These are phyloP conservation scores for Euphorbia pulcherrima DNA, from an alignment of 345 rosid species.

Conservation along the genomic window DNA sequence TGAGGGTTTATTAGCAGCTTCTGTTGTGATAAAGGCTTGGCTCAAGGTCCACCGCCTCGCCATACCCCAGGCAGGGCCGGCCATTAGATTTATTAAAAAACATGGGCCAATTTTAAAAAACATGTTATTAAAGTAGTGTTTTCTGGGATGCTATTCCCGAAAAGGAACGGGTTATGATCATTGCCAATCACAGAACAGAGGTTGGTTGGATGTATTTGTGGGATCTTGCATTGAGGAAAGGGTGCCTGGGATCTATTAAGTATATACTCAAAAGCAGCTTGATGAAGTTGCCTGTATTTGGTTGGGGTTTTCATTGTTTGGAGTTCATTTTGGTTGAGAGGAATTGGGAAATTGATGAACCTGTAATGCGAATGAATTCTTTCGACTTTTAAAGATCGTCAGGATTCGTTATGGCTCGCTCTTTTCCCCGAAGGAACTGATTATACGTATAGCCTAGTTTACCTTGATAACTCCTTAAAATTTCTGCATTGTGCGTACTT, in stretches of 20 bases:
- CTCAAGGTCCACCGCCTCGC: no score
- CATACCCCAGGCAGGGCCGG: no score
- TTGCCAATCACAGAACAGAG: constrained; percentile 86
- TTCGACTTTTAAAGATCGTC: constrained; percentile 60
- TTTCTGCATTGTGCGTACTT: constrained; percentile 16
- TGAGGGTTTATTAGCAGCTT: no score
- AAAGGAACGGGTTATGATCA: constrained; percentile 55
- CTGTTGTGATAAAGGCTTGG: no score
- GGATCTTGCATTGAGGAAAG: constrained; percentile 75
- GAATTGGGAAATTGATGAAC: constrained; percentile 76
- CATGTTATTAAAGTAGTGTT: constrained; percentile 58
- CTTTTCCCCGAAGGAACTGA: constrained; percentile 92
- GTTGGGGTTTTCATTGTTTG: constrained; percentile 81
- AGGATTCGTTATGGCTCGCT: constrained; percentile 79
- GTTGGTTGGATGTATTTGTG: constrained; percentile 94
- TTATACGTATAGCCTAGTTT: constrained; percentile 51
- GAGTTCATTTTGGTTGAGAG: constrained; percentile 87
- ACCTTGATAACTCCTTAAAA: constrained; percentile 17
- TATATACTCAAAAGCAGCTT: constrained; percentile 79
- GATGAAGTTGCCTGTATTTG: constrained; percentile 73
- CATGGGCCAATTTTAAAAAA: no score
- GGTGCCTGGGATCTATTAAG: constrained; percentile 65
- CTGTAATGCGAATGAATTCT: constrained; percentile 49
- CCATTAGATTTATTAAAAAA: no score
- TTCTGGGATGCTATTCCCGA: constrained; percentile 57